A percentile compares a stretch with the other conserved stretches of the same genome.
phyloP scores from a whole-genome alignment of 805 yeast genomes.

The Ogataea sp. region DNA sequence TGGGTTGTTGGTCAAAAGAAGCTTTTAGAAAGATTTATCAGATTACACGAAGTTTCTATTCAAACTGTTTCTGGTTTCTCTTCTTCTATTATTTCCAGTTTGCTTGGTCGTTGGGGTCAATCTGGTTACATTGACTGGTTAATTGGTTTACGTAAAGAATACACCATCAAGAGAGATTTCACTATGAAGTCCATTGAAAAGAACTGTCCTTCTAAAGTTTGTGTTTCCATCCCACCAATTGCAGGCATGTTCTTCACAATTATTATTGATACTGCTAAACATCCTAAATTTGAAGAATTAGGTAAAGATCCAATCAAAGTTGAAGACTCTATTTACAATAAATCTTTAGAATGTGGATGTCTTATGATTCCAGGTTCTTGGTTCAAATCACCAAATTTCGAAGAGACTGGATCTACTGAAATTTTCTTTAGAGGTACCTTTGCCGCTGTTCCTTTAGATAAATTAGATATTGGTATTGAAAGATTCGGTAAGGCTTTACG shows the following conservation, averaged over 20 bases:
- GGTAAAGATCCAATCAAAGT: constrained; percentile 54
- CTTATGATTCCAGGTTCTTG: constrained; percentile 79
- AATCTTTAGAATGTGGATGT: constrained; percentile 50
- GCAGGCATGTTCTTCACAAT: constrained; percentile 88
- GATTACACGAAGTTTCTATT: constrained; percentile 73
- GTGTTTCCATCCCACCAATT: constrained; percentile 48
- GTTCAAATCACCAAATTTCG: constrained; percentile 52
- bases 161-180: constrained; percentile 81
- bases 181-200: constrained; percentile 69
- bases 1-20: constrained; percentile 74
- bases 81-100: constrained; percentile 59
- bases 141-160: constrained; percentile 70
- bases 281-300: constrained; percentile 61
- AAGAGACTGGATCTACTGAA: constrained; percentile 33
- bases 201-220: constrained; percentile 40
- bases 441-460: constrained; percentile 73
- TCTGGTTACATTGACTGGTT: constrained; percentile 84
- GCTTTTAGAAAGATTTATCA: constrained; percentile 55
- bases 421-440: constrained; percentile 83
- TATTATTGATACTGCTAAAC: constrained; percentile 65
- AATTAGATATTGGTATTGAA: constrained; percentile 51
- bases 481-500: constrained; percentile 60
- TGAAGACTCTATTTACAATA: constrained; percentile 56
- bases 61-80: constrained; percentile 81
- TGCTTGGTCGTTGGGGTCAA: constrained; percentile 86